Evolutionary conservation across 2,329 filamentous ascomycete genomes (phyloP).

Genomic region (Ophiosphaerella narmari): DNA sequence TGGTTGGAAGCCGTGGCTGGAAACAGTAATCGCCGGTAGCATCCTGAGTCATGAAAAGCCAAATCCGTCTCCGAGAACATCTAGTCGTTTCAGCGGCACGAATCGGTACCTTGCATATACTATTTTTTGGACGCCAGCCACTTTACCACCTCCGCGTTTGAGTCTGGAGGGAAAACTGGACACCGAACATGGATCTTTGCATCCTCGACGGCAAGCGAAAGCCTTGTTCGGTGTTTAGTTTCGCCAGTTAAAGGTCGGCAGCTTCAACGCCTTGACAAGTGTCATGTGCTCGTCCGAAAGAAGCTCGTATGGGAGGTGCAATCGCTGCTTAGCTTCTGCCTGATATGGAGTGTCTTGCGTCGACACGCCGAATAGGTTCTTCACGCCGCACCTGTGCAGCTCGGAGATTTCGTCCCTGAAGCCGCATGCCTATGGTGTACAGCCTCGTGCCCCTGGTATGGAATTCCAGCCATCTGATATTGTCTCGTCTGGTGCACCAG

Average conservation of each 20-base stretch:
- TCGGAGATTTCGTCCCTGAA: slow-evolving; percentile 44
- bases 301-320: slow-evolving; percentile 49
- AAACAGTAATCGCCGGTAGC: slow-evolving; percentile 1
- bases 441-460: slow-evolving; percentile 52
- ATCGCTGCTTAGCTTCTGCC: slow-evolving; percentile 42
- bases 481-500: slow-evolving; percentile 46
- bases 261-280: slow-evolving; percentile 38
- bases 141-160: slow-evolving; percentile 46
- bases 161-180: slow-evolving; percentile 50
- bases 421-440: slow-evolving; percentile 51
- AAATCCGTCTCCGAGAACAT: slow-evolving; percentile 16
- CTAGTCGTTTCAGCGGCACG: slow-evolving; percentile 28
- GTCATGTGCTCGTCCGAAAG: slow-evolving; percentile 48
- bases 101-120: slow-evolving; percentile 22
- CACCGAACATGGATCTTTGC: slow-evolving; percentile 51
- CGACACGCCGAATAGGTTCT: slow-evolving; percentile 47
- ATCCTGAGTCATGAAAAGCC: slow-evolving; percentile 22
- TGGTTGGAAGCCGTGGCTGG: not conserved
- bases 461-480: slow-evolving; percentile 50
- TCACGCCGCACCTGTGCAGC: slow-evolving; percentile 20
- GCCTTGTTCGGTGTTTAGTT: slow-evolving; percentile 43
- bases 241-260: slow-evolving; percentile 50
- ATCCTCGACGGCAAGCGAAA: slow-evolving; percentile 47
- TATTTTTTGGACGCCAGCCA: slow-evolving; percentile 36
- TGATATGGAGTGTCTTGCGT: slow-evolving; percentile 50